Evolutionary conservation across 192 early-diverging fungal genomes (phyloP).

Genomic region (Anaeromyces robustus): DNA sequence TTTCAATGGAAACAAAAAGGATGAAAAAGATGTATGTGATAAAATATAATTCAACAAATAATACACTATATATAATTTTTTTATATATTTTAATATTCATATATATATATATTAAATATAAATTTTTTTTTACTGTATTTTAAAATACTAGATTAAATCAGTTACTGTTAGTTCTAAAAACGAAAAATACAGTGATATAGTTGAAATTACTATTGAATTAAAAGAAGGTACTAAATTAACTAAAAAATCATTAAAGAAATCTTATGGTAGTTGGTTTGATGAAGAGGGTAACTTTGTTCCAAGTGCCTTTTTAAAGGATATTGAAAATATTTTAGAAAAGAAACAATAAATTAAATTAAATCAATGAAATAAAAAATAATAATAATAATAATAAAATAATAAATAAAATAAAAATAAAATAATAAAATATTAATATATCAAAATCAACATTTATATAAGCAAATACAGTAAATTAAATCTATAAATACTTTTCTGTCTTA

Average conservation of each 20-base stretch:
- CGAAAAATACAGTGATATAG: neutral
- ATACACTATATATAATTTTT: too few relatives aligned
- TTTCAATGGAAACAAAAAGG: too few relatives aligned
- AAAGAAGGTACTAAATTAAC: neutral
- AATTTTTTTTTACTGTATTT: too few relatives aligned
- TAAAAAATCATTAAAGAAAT: neutral
- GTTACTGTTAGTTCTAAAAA: neutral
- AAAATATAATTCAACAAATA: too few relatives aligned
- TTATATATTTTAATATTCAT: too few relatives aligned
- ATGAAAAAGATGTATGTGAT: too few relatives aligned
- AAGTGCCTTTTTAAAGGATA: neutral
- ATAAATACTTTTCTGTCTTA: too few relatives aligned
- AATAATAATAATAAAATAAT: neutral
- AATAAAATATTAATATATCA: too few relatives aligned
- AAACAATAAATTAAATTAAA: neutral
- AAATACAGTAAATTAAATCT: too few relatives aligned
- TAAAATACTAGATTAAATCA: neutral
- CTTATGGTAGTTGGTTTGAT: neutral
- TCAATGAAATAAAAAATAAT: neutral
- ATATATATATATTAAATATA: too few relatives aligned
- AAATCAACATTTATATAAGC: too few relatives aligned
- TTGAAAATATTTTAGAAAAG: neutral
- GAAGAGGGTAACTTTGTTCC: neutral
- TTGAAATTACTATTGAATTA: neutral
- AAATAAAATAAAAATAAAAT: too few relatives aligned